A percentile compares a stretch with the other conserved stretches of the same genome.
Evolutionary conservation across 257 asterid genomes (phyloP).

Genomic region (Gentiana straminea): DNA sequence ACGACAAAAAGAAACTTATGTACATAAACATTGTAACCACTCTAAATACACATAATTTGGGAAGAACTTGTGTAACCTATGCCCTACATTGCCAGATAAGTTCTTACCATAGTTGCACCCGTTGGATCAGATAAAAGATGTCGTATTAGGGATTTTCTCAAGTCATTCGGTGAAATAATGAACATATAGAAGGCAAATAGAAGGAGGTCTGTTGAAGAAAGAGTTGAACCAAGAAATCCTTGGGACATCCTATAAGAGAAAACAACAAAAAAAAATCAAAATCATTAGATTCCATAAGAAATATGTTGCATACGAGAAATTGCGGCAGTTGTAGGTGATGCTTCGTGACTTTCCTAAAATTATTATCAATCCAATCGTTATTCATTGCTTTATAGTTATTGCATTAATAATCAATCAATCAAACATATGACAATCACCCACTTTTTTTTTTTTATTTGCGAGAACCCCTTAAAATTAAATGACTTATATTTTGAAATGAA

Average conservation of each 20-base stretch:
- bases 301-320: not conserved
- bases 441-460: too few species aligned
- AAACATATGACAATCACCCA: too few species aligned
- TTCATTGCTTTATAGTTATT: too few species aligned
- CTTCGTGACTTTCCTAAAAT: not conserved
- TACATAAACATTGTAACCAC: too few species aligned
- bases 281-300: not conserved
- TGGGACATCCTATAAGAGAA: conserved; percentile 77
- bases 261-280: not conserved
- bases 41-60: too few species aligned
- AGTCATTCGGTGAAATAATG: conserved; percentile 79
- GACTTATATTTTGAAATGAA: too few species aligned
- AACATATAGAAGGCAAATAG: conserved; percentile 89
- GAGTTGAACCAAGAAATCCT: conserved; percentile 93
- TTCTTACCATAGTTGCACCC: conserved; percentile 74
- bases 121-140: conserved; percentile 96
- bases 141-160: conserved; percentile 79
- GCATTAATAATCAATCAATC: too few species aligned
- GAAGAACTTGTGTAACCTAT: not conserved
- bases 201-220: conserved; percentile 79
- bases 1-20: too few species aligned
- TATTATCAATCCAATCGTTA: not conserved
- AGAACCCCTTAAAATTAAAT: too few species aligned
- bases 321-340: too few species aligned
- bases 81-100: conserved; percentile 54